Evolutionary conservation across 2,329 filamentous ascomycete species (phyloP).

Genomic region (Alternaria ventricosa): DNA sequence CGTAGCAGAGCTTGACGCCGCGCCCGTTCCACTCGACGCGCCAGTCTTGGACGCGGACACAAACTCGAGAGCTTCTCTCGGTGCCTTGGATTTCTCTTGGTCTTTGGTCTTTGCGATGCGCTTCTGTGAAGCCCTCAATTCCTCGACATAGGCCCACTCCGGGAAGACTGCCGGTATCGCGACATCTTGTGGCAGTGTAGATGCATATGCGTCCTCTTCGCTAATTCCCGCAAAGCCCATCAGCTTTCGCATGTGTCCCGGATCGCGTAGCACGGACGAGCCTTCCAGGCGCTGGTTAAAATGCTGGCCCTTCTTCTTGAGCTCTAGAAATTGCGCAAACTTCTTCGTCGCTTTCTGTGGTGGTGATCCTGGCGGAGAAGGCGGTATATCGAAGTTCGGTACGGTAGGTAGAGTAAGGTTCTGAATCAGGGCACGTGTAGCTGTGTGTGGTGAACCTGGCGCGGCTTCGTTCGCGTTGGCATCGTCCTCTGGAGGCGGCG

Average conservation of each 20-base stretch:
- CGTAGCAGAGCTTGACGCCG: constrained; percentile 24
- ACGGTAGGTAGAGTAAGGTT: constrained; percentile 75
- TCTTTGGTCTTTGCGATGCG: constrained; percentile 42
- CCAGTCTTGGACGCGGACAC: constrained; percentile 39
- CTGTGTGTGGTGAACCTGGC: constrained; percentile 69
- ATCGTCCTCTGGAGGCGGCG: constrained; percentile 25
- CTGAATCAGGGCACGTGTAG: constrained; percentile 68
- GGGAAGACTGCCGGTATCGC: constrained; percentile 51
- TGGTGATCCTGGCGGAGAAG: constrained; percentile 68
- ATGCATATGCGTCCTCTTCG: constrained; percentile 68
- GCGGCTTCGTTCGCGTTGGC: constrained; percentile 24
- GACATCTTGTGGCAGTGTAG: constrained; percentile 56
- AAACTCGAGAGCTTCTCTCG: constrained; percentile 43
- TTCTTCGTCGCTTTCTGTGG: constrained; percentile 64
- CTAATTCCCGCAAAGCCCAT: constrained; percentile 70
- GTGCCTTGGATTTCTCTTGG: constrained; percentile 34
- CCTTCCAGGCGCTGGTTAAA: constrained; percentile 77
- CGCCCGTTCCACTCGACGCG: constrained; percentile 30
- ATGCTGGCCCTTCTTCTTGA: constrained; percentile 79
- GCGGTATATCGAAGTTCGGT: constrained; percentile 76
- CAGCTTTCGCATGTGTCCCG: constrained; percentile 73
- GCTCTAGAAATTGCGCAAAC: constrained; percentile 73
- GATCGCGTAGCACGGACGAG: constrained; percentile 73
- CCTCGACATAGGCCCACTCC: constrained; percentile 53
- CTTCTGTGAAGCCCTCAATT: constrained; percentile 51